Evolutionary conservation across 768 basidiomycete genomes (phyloP), one percentile per base, ranked within the genome.

Genomic region (Tulasnella sp.): DNA sequence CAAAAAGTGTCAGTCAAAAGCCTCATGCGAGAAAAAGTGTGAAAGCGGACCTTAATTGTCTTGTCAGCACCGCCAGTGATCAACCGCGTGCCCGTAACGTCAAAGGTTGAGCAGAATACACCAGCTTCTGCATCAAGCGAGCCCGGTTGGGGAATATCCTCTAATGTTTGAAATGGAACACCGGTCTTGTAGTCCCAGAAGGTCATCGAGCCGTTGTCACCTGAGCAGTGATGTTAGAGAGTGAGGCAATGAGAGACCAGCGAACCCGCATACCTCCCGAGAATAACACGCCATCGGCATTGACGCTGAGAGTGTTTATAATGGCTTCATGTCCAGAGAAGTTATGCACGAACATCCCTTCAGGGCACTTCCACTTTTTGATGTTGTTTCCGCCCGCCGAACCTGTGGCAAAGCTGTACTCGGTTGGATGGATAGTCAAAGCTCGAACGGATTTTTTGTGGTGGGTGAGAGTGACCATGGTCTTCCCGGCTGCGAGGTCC

Each of bases 331-430:
- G 98, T 0, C 98, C 98, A 67, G 90, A 87, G 84, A 99, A 98
- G 85, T 98, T 99, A 88, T 93, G 94, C 3, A 99, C 97, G 80
- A 99, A 99, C 2, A 90, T 84, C 70, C 98, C 98, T 80, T 98
- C 95, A 6, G 98, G 98, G 81, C 95, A 98, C 82, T 97, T 98
- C 97, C 97, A 99, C 84, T 99, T 99, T 83, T 99, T 99, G 86
- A 99, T 98, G 84, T 99, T 99, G 87, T 98, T 98, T 0, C 96
- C 98, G n/a, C 98, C 98, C 0, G 97, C 93, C 35, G 94, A 96
- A 72, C 93, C 98, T 3, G 92, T 93, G 2, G 96, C 98, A 82
- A 99, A 99, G 42, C 92, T 93, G 86, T 96, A 99, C 82, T 99
- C 98, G 5, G 94, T 95, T 0, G 97, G 97, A 83, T 98, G 96